A percentile compares a stretch with the other conserved stretches of the same genome.
These are phyloP conservation scores for Trifolium pratense DNA, from an alignment of 306 rosid genomes.

Conservation along the genomic window DNA sequence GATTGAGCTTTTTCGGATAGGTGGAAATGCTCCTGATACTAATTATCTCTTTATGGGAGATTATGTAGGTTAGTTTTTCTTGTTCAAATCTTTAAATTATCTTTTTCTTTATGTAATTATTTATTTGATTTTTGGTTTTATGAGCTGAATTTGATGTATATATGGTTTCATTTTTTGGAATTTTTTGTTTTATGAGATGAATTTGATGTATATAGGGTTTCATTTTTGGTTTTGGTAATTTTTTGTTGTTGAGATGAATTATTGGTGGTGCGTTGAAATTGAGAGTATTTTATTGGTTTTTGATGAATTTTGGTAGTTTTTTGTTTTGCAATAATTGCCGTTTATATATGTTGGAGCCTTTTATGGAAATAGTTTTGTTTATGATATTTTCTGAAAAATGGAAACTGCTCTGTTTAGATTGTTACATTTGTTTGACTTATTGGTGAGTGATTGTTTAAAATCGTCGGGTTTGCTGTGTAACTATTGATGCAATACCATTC, in stretches of 20 bases:
- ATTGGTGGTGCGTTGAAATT: constrained; percentile 20
- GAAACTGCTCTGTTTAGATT: constrained; percentile 9
- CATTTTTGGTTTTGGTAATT: neutral
- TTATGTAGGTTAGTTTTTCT: constrained; percentile 78
- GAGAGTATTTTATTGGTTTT: neutral
- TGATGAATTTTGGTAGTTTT: neutral
- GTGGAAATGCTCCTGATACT: constrained; percentile 92
- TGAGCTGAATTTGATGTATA: neutral
- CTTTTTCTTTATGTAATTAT: neutral
- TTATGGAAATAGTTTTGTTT: constrained; percentile 2
- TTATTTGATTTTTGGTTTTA: neutral
- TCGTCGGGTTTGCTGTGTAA: neutral
- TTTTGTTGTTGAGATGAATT: constrained; percentile 1
- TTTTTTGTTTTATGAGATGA: neutral
- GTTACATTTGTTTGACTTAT: neutral
- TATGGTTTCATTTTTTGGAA: constrained; percentile 32
- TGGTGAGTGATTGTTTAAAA: constrained; percentile 5
- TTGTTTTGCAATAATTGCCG: neutral
- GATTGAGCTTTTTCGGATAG: constrained; percentile 94
- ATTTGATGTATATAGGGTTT: constrained; percentile 19
- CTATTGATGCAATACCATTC: constrained; percentile 16
- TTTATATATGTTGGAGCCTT: neutral
- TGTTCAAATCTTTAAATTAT: neutral
- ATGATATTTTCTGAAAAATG: neutral
- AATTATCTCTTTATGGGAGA: constrained; percentile 98